phyloP scores from a whole-genome alignment of 495 filamentous ascomycete genomes.

The Penicillium odoratum region DNA sequence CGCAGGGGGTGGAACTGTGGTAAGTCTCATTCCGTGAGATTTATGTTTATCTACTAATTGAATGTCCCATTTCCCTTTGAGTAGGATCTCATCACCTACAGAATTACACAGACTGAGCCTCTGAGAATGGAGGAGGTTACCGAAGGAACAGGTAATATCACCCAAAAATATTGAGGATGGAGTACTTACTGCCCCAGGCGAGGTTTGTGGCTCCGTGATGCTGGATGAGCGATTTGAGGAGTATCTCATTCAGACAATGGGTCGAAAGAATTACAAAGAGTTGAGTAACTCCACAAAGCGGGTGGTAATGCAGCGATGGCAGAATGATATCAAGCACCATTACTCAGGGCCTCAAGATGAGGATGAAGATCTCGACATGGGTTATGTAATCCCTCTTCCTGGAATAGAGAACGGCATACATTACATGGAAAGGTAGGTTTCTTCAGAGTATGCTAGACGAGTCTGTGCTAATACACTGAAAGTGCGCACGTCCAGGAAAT shows the following conservation, averaged over 20 bases:
- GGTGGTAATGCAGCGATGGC: conserved; percentile 21
- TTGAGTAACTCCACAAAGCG: conserved; percentile 8
- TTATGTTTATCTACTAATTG: neutral
- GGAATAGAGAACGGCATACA: conserved; percentile 24
- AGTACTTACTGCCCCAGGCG: conserved; percentile 30
- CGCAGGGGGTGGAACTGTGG: conserved; percentile 62
- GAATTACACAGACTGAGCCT: conserved; percentile 4
- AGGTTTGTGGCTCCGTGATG: conserved; percentile 56
- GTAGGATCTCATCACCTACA: conserved; percentile 51
- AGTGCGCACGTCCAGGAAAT: conserved; percentile 48
- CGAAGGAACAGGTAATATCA: conserved; percentile 25
- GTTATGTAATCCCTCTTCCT: conserved; percentile 20
- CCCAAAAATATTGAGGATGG: neutral
- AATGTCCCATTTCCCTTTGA: conserved; percentile 16
- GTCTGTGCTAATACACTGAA: neutral
- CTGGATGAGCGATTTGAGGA: conserved; percentile 52
- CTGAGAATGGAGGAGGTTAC: conserved; percentile 14
- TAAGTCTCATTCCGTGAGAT: conserved; percentile 23
- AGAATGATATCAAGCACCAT: conserved; percentile 24
- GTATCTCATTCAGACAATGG: conserved; percentile 37
- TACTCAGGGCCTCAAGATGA: conserved; percentile 10
- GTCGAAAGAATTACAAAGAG: conserved; percentile 8
- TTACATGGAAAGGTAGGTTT: conserved; percentile 19
- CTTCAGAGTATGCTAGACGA: neutral
- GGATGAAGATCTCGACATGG: conserved; percentile 9